These are phyloP conservation scores for Geoglossum cookeanum DNA, from an alignment of 2,329 filamentous ascomycete species.

Conservation along the genomic window DNA sequence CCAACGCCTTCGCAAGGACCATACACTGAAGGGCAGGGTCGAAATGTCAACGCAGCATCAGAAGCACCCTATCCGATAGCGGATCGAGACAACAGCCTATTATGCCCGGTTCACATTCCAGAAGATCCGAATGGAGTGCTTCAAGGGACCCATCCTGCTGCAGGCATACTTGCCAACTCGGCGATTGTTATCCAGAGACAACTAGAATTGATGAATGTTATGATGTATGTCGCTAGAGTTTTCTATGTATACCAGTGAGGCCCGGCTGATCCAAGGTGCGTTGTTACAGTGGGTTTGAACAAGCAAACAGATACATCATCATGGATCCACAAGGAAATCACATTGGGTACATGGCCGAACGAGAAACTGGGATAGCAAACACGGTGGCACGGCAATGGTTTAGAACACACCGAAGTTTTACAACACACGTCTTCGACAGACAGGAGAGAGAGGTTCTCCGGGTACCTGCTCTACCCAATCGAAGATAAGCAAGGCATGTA, in stretches of 20 bases:
- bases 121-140: slow-evolving; percentile 40
- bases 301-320: slow-evolving; percentile 46
- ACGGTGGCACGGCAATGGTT: slow-evolving; percentile 39
- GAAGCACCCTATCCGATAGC: slow-evolving; percentile 25
- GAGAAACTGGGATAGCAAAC: slow-evolving; percentile 37
- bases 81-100: slow-evolving; percentile 30
- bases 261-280: not conserved
- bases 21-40: not conserved
- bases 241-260: slow-evolving; percentile 19
- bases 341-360: slow-evolving; percentile 44
- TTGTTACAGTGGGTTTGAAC: slow-evolving; percentile 40
- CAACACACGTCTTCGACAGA: slow-evolving; percentile 43
- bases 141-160: slow-evolving; percentile 37
- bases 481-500: not conserved
- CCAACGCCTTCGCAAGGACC: not conserved
- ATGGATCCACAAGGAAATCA: slow-evolving; percentile 44
- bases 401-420: slow-evolving; percentile 42
- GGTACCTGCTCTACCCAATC: slow-evolving; percentile 15
- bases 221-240: slow-evolving; percentile 24
- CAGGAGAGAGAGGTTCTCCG: slow-evolving; percentile 39
- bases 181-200: slow-evolving; percentile 43
- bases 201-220: slow-evolving; percentile 45
- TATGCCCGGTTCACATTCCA: slow-evolving; percentile 41
- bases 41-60: slow-evolving; percentile 21
- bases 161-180: slow-evolving; percentile 38